Evolutionary conservation across 805 yeast genomes (phyloP), one percentile per base, ranked within the genome.

Genomic region (Candida tallmaniae): DNA sequence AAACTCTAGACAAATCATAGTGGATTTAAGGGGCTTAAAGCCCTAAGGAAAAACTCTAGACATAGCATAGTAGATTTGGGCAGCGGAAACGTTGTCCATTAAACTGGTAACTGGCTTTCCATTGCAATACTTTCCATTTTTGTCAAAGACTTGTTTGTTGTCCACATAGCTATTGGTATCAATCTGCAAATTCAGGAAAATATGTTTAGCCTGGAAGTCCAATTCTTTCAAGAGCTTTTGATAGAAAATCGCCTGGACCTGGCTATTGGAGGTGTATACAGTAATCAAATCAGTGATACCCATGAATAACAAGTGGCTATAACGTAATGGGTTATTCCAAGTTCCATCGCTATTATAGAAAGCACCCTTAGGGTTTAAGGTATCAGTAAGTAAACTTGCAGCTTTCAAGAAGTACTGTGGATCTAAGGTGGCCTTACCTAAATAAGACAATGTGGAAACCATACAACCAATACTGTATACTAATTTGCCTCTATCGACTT

Each of bases 391-490:
- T 19, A 54, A 37, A 3, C 37, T 35, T 8, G 41, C 15, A 9
- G 58, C 58, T 23, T 42, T 36, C 6, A 38, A 28, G 21, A 40
- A 31, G 36, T 42, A 51, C 8, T 25, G 12, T 3, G 29, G n/a
- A 28, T 51, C 40, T 10, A 41, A 39, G 13, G 52, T 49, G 20
- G 31, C 21, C 11, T 42, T 40, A 29, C 34, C 25, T 20, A 54
- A 42, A 29, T 40, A 43, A 4, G 48, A 42, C 19, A 50, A 47
- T 2, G 57, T 42, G 3, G 57, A 51, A 29, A 55, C 41, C 12
- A 50, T 46, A 11, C 42, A 40, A 9, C 57, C 56, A 8, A 51
- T 53, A 10, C 53, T 48, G 41, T 54, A 54, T 6, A 50, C 37
- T 17, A 53, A 42, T 27, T 51, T 53, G 5, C 56, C 58, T 12